Conservation (phyloP, 345 rosid genomes). For the Hibiscus trionum region DNA sequence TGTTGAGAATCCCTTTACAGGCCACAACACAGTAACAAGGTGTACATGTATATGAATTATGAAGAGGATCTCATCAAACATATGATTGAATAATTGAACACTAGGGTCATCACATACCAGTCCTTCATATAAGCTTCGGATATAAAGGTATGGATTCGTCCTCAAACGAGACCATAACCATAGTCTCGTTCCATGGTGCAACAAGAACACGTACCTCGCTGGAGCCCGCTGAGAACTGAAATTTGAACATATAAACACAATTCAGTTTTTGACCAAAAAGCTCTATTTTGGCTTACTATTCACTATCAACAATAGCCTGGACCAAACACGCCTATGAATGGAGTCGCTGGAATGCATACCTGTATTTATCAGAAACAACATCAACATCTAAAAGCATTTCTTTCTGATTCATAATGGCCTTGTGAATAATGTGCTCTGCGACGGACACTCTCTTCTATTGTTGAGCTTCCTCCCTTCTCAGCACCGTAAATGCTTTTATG, state of each 20-base stretch:
- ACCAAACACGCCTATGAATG: neutral
- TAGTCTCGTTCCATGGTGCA: neutral
- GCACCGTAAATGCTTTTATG: slow-evolving; percentile 78
- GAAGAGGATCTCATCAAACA: neutral
- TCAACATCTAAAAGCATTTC: slow-evolving; percentile 64
- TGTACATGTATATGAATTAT: neutral
- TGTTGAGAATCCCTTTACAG: neutral
- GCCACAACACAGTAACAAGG: neutral
- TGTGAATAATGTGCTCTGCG: slow-evolving; percentile 77
- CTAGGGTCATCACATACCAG: neutral
- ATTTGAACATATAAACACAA: neutral
- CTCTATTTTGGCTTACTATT: neutral
- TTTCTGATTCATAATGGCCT: slow-evolving; percentile 57
- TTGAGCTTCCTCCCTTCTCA: slow-evolving; percentile 84
- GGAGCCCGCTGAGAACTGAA: neutral
- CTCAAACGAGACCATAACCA: neutral
- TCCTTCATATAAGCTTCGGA: neutral
- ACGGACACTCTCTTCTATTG: slow-evolving; percentile 88
- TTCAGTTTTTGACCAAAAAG: neutral
- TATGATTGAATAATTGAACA: neutral
- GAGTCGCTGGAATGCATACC: neutral
- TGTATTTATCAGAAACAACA: neutral
- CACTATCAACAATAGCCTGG: neutral
- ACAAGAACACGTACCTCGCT: neutral
- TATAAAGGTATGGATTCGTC: neutral